phyloP scores from a whole-genome alignment of 768 basidiomycete genomes.

The Sporobolomyces phaffii region DNA sequence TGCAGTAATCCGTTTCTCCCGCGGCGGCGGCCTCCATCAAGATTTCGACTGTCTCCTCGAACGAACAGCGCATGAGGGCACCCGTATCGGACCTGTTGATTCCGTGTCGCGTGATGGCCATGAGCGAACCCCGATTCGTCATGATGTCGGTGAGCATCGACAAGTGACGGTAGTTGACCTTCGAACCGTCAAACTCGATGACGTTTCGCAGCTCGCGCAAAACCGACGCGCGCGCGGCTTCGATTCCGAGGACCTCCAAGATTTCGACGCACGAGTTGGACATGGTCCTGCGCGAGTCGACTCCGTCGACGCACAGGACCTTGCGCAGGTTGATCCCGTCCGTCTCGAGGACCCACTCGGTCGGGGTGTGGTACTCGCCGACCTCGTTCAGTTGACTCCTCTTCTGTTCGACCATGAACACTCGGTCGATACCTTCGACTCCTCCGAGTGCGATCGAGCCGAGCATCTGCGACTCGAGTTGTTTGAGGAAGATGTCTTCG shows the following conservation, averaged over 20 bases:
- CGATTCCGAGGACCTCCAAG: conserved; percentile 90
- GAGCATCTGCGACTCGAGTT: conserved; percentile 92
- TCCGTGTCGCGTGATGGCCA: conserved; percentile 99
- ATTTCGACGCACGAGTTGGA: conserved; percentile 96
- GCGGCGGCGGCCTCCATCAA: conserved; percentile 97
- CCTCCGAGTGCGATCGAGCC: conserved; percentile 92
- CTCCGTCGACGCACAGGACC: conserved; percentile 90
- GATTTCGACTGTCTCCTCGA: conserved; percentile 99
- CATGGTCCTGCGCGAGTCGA: conserved; percentile 85
- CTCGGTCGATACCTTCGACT: conserved; percentile 80
- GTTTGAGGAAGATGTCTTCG: conserved; percentile 92
- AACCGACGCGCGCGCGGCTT: conserved; percentile 89
- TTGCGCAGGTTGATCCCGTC: conserved; percentile 93
- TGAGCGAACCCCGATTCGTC: conserved; percentile 86
- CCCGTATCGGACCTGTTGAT: conserved; percentile 99
- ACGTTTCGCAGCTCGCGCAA: conserved; percentile 89
- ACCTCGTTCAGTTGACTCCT: conserved; percentile 58
- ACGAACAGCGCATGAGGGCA: conserved; percentile 95
- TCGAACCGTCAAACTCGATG: conserved; percentile 98
- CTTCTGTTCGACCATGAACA: conserved; percentile 87
- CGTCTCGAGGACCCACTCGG: conserved; percentile 94
- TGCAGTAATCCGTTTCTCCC: conserved; percentile 96
- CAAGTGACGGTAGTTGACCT: conserved; percentile 96
- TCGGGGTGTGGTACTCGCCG: conserved; percentile 54
- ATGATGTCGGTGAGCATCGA: conserved; percentile 95